Conservation (phyloP, 768 basidiomycete genomes). For the Crassisporium funariophilum region DNA sequence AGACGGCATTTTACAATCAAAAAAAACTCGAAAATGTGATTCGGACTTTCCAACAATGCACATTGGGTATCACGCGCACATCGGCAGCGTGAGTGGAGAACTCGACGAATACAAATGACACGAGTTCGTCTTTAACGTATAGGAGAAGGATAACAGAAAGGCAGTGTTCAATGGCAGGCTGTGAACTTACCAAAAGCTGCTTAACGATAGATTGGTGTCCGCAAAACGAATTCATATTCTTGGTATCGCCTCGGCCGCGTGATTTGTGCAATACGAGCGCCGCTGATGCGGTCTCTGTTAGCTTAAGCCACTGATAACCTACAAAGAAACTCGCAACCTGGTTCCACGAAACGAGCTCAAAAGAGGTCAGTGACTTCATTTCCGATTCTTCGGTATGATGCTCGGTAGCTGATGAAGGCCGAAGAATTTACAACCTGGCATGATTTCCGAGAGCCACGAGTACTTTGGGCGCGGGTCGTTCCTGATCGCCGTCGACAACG, state of each 20-base stretch:
- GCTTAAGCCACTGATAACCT: neutral
- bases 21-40: too few relatives aligned
- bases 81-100: neutral
- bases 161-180: neutral
- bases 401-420: neutral
- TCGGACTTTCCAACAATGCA: too few relatives aligned
- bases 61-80: too few relatives aligned
- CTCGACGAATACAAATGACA: neutral
- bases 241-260: neutral
- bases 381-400: slow-evolving; percentile 7
- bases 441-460: neutral
- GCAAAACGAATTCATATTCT: neutral
- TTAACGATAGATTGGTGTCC: neutral
- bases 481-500: neutral
- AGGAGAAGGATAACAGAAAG: neutral
- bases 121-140: neutral
- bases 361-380: slow-evolving; percentile 10
- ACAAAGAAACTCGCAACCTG: neutral
- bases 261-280: too few relatives aligned
- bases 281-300: too few relatives aligned
- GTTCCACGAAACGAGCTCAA: neutral
- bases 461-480: neutral
- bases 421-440: neutral
- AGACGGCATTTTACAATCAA: too few relatives aligned
- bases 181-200: neutral